Evolutionary conservation across 441 rosid genomes (phyloP).

Genomic region (Capsella rubella): DNA sequence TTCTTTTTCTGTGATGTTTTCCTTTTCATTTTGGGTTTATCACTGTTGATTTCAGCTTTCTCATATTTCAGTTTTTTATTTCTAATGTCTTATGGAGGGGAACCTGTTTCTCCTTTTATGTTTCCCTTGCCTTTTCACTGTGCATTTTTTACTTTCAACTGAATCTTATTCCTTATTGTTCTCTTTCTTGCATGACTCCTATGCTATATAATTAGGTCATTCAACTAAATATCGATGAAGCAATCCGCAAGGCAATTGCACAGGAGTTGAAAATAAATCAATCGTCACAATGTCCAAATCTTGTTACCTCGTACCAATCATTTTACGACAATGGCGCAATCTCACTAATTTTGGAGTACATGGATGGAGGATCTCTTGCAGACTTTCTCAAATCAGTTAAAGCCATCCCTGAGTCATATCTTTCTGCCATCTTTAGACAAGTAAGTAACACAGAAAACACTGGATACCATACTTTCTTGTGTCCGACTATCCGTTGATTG

Average conservation of each 20-base stretch:
- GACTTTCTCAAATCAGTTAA: conserved; percentile 81
- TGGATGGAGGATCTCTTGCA: conserved; percentile 97
- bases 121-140: not conserved
- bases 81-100: not conserved
- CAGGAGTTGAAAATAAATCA: conserved; percentile 91
- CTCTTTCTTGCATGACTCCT: conserved; percentile 26
- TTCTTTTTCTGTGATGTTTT: not conserved
- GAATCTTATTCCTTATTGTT: conserved; percentile 13
- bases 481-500: not conserved
- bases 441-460: conserved; percentile 41
- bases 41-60: not conserved
- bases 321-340: conserved; percentile 84
- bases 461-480: not conserved
- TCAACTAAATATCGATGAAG: conserved; percentile 86
- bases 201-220: conserved; percentile 59
- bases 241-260: conserved; percentile 73
- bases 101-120: not conserved
- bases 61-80: not conserved
- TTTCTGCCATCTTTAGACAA: conserved; percentile 91
- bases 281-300: conserved; percentile 82
- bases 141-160: not conserved
- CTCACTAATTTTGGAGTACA: conserved; percentile 93
- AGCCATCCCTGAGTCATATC: conserved; percentile 77
- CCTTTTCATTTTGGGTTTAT: not conserved
- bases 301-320: conserved; percentile 89